phyloP scores from a whole-genome alignment of 768 basidiomycete genomes.

The Vishniacozyma victoriae region DNA sequence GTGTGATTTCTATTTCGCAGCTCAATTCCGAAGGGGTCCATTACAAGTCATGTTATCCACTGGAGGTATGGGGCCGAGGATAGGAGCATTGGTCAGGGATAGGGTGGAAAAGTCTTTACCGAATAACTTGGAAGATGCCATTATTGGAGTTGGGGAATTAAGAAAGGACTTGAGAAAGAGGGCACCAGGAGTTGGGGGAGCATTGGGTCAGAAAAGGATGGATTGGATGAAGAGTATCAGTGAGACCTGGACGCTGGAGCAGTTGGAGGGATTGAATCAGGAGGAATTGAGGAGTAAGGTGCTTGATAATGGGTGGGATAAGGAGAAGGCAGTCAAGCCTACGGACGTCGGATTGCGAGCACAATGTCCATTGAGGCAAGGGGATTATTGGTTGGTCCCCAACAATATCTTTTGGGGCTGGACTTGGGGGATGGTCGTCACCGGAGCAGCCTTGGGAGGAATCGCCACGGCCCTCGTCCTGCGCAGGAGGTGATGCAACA shows the following conservation, averaged over 20 bases:
- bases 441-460: too few relatives aligned
- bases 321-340: slow-evolving; percentile 47
- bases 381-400: too few relatives aligned
- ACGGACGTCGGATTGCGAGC: slow-evolving; percentile 16
- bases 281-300: slow-evolving; percentile 60
- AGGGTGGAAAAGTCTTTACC: slow-evolving; percentile 66
- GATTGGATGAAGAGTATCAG: slow-evolving; percentile 55
- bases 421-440: too few relatives aligned
- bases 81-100: slow-evolving; percentile 75
- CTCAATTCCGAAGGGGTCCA: slow-evolving; percentile 81
- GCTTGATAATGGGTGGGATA: slow-evolving; percentile 82
- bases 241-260: slow-evolving; percentile 76
- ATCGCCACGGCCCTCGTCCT: too few relatives aligned
- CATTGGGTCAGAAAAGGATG: slow-evolving; percentile 73
- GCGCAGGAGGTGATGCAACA: too few relatives aligned
- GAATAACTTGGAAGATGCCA: slow-evolving; percentile 65
- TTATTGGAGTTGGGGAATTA: slow-evolving; percentile 70
- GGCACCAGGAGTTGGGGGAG: slow-evolving; percentile 75
- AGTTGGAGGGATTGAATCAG: slow-evolving; percentile 63
- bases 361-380: not conserved
- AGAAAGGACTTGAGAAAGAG: slow-evolving; percentile 66
- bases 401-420: too few relatives aligned
- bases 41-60: slow-evolving; percentile 95
- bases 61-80: slow-evolving; percentile 82
- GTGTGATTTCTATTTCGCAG: slow-evolving; percentile 98